Evolutionary conservation across 257 asterid species (phyloP), one percentile per base, ranked within the genome.

Genomic region (Plantago elongata): DNA sequence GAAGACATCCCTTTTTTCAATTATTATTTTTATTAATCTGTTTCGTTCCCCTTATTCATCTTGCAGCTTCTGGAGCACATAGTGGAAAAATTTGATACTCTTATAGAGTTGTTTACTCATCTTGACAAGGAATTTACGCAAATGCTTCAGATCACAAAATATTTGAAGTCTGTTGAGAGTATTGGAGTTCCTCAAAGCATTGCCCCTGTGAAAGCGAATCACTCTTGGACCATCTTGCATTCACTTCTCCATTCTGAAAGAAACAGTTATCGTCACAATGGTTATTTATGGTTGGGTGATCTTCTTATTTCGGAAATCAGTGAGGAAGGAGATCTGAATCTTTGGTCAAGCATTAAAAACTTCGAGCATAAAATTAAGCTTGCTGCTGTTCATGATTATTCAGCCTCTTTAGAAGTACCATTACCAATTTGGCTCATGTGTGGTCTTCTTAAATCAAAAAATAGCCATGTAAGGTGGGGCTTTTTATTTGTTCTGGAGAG

Each of bases 211-310:
- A 81, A 84, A 46, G 82, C 84, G 57, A 85, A 87, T 75, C 84
- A 82, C 54, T 79, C 83, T 44, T 89, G 97, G 97, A 82, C 96
- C 71, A 93, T 90, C 65, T 82, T 93, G 66, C 99, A 93, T 78
- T 93, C 99, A 76, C 94, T 93, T 77, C 95, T 93, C 65, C 99
- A 89, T 77, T 93, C 99, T 61, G 92, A 87, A 69, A 77, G 95
- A 65, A 55, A 56, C 38, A 78, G 78, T 64, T 82, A 85, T 75
- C 96, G 97, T 17, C 99, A 87, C 78, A 86, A 93, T 77, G 97
- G 99, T 37, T 83, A 89, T 70, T 78, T 93, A 72, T 93, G 99
- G 99, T 75, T 93, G 80, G 97, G 96, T 54, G 95, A 93, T 75
- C 72, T 93, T 83, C 89, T 93, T 74, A 82, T 89, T 58, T 77